Conservation (phyloP, 164 flowering plant genomes). For the Litsea cubeba region DNA sequence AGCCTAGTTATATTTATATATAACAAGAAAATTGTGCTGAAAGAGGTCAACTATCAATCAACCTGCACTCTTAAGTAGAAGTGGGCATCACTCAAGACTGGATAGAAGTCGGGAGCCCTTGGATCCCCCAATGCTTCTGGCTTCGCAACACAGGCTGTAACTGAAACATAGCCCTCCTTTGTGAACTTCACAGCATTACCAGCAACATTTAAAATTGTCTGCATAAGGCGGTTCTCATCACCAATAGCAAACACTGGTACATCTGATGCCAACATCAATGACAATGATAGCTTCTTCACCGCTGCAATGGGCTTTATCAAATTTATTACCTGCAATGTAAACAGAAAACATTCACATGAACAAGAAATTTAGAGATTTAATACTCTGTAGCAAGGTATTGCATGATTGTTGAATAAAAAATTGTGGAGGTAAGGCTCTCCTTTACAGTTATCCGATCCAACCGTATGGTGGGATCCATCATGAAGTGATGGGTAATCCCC, state of each 20-base stretch:
- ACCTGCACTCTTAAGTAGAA: constrained; percentile 69
- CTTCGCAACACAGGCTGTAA: constrained; percentile 48
- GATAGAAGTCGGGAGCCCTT: constrained; percentile 44
- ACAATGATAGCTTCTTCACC: constrained; percentile 51
- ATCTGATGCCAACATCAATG: constrained; percentile 46
- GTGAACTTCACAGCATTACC: constrained; percentile 82
- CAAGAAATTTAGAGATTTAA: neutral
- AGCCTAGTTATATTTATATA: no score
- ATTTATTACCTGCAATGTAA: constrained; percentile 37
- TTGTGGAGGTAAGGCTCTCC: neutral
- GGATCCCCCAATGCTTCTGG: constrained; percentile 52
- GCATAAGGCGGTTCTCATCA: constrained; percentile 70
- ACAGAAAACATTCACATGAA: neutral
- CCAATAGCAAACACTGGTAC: constrained; percentile 57
- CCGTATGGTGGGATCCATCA: neutral
- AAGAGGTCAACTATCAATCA: constrained; percentile 1
- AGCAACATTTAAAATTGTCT: constrained; percentile 48
- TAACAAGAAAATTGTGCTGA: neutral
- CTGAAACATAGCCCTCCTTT: constrained; percentile 50
- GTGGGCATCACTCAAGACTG: constrained; percentile 41
- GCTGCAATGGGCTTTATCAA: constrained; percentile 62
- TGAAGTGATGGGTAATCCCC: neutral
- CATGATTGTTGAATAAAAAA: neutral
- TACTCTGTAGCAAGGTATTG: neutral
- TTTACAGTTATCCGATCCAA: neutral